Evolutionary conservation across 176 grass and related monocot genomes (phyloP), one percentile per base, ranked within the genome.

Genomic region (Areca catechu): DNA sequence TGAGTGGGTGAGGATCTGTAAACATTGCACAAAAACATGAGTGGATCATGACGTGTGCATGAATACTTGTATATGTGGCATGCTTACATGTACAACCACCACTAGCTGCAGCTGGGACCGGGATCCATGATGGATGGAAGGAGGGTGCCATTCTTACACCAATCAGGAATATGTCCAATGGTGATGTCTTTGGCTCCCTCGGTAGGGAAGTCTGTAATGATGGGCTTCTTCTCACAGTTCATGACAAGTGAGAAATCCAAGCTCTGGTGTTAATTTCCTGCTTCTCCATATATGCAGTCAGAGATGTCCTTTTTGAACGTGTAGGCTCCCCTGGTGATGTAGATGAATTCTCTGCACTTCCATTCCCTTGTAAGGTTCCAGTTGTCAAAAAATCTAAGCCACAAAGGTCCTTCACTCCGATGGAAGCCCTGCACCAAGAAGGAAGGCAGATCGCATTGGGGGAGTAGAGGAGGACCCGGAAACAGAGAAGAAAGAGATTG

Each of bases 281-380:
- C 83, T 10, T 80, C 59, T 75, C 83, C 81, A 67, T 91, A 91
- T 16, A 88, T 34, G 72, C 86, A 91, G 34, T 81, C 70, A 19
- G 86, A 63, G 27, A 71, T 62, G 50, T 91, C 92, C 59, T 76
- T 90, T 16, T 54, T 57, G 17, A 91, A 77, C n/a, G 80, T 91
- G 72, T 97, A 97, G 2, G 86, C 92, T 53, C 86, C 92, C 48
- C 70, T 74, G 80, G 91, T 97, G 20, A 0, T 83, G 69, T 77
- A 66, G 81, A 91, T 97, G 75, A 97, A 91, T 71, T 97, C 86
- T 27, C 78, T 80, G 22, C 87, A 79, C 65, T 91, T 87, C 87
- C 92, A 97, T 71, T 97, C 83, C 86, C 92, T 91, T 9, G 86
- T 91, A 14, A 91, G 75, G 66, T 97, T 91, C 92, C 92, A 97